Conservation (phyloP, 176 grass and related monocot species). For the Pharus latifolius region DNA sequence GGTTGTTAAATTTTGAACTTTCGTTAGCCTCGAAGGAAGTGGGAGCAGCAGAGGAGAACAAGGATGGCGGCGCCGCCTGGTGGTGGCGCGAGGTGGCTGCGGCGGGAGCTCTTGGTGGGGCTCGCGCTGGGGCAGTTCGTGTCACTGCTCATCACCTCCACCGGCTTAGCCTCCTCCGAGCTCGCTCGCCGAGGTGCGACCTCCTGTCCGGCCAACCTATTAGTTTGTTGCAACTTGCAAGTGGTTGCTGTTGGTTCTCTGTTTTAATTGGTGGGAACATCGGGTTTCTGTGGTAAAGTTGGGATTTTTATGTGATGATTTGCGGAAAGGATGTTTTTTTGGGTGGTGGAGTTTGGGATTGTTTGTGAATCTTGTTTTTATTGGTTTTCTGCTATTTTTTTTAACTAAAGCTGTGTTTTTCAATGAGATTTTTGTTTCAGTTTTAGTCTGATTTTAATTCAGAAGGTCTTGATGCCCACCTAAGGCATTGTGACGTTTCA, state of each 20-base stretch:
- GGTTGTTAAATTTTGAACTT: not conserved
- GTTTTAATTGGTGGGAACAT: not conserved
- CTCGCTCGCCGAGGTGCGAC: conserved; percentile 62
- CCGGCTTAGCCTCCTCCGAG: conserved; percentile 90
- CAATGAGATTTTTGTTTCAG: not conserved
- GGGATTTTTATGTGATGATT: not conserved
- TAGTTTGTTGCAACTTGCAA: not conserved
- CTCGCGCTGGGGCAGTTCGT: conserved; percentile 80
- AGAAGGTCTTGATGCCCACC: not conserved
- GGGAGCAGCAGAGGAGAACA: not conserved
- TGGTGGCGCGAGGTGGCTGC: conserved; percentile 13
- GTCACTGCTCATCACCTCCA: conserved; percentile 93
- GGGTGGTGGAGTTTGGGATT: not conserved
- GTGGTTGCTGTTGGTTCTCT: not conserved
- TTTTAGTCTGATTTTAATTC: not conserved
- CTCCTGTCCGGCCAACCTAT: not conserved
- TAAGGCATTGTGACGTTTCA: not conserved
- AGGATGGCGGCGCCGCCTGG: conserved; percentile 18
- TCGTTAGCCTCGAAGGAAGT: not conserved
- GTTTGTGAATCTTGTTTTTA: not conserved
- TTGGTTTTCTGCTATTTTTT: not conserved
- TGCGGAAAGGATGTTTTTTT: conserved; percentile 6
- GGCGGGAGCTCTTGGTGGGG: conserved; percentile 39
- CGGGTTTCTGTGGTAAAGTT: not conserved
- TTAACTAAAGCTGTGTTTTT: not conserved